Evolutionary conservation across 2,329 filamentous ascomycete species (phyloP).

Genomic region (Colletotrichum incanum): DNA sequence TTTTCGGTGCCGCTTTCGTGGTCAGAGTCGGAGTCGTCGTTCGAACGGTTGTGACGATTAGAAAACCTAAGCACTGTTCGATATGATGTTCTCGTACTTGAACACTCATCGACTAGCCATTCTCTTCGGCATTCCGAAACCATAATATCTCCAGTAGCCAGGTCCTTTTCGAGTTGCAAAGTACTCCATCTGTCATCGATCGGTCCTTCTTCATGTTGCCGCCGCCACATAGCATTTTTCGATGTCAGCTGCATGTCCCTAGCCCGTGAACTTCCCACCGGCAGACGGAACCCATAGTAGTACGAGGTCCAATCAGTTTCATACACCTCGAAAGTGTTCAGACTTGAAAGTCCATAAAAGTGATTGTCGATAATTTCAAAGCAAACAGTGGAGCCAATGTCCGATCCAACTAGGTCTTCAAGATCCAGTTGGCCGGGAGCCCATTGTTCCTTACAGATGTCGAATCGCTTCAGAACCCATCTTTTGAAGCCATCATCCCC

Average conservation of each 20-base stretch:
- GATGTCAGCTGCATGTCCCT: slow-evolving; percentile 56
- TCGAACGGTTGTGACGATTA: not conserved
- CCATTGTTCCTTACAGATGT: slow-evolving; percentile 60
- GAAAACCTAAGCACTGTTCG: slow-evolving; percentile 67
- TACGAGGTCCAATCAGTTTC: slow-evolving; percentile 78
- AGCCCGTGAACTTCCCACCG: slow-evolving; percentile 62
- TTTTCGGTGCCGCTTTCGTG: not conserved
- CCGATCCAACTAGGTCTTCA: slow-evolving; percentile 72
- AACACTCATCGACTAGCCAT: slow-evolving; percentile 70
- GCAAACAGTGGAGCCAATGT: slow-evolving; percentile 77
- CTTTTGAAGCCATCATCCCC: slow-evolving; percentile 70
- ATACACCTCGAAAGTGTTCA: slow-evolving; percentile 73
- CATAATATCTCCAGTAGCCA: slow-evolving; percentile 69
- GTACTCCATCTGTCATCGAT: slow-evolving; percentile 83
- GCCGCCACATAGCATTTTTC: slow-evolving; percentile 72
- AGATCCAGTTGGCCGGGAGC: slow-evolving; percentile 65
- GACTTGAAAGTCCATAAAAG: slow-evolving; percentile 81
- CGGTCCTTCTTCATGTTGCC: slow-evolving; percentile 78
- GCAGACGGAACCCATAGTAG: slow-evolving; percentile 78
- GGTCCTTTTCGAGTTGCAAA: slow-evolving; percentile 73
- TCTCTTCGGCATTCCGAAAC: slow-evolving; percentile 80
- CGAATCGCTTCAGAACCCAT: slow-evolving; percentile 74
- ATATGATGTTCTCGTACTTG: slow-evolving; percentile 78
- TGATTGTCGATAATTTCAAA: slow-evolving; percentile 78
- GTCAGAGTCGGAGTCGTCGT: slow-evolving; percentile 24